Evolutionary conservation across 306 rosid species (phyloP), one percentile per base, ranked within the genome.

Genomic region (Astragalus glycyphyllos): DNA sequence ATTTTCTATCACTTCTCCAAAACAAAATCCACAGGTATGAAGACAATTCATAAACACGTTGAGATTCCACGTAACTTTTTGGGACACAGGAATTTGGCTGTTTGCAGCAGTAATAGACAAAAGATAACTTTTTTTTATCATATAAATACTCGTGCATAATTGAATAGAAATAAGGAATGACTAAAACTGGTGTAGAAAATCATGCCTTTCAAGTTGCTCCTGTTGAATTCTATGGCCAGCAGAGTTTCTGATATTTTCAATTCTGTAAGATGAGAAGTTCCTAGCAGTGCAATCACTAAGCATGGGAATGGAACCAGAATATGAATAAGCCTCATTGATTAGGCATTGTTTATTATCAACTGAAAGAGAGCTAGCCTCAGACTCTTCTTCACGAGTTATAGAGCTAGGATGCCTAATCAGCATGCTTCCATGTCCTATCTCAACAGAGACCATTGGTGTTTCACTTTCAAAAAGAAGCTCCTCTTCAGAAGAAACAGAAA

Each of bases 381-480:
- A 94, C 83, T 94, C 99, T 81, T 94, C 99, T 42, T 94, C 96
- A 35, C 96, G 89, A 54, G 83, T 86, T 62, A 90, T 82, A 47
- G 90, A 84, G 79, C 86, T 89, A 1, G 99, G 99, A 82, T 91
- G 97, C 91, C 96, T 84, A 14, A 94, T 87, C 64, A 94, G 97
- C 81, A 94, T 90, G 81, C 96, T 91, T 79, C 99, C 99, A 81
- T 94, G 99, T 82, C 99, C 99, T 73, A 91, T 91, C 86, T 94
- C 99, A 77, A 94, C 99, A 66, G 99, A 94, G 77, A 94, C 99
- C 99, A 94, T 89, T 40, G 99, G 99, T n/a, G 85, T 80, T 79
- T 87, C 97, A 76, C 92, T 91, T 67, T 91, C 99, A 29, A 84
- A 91, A 82, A 94, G 97, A 58, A 94, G 84, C 74, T 91, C 99